Evolutionary conservation across 352 stramenopile species (phyloP).

Genomic region (Phytophthora gonapodyides): DNA sequence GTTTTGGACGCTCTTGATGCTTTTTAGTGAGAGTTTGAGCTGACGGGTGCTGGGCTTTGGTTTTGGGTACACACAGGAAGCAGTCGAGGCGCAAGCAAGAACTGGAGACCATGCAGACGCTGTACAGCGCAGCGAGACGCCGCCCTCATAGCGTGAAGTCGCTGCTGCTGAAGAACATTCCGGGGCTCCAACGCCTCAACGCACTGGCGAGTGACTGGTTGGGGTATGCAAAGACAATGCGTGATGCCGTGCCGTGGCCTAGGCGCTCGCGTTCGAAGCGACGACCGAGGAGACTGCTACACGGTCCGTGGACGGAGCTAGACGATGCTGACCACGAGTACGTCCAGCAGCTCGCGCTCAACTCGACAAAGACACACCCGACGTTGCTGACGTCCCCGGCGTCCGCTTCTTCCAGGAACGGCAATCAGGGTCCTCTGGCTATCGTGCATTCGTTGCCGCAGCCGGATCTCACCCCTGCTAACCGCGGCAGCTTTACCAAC

Average conservation of each 20-base stretch:
- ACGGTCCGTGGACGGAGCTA: constrained; percentile 45
- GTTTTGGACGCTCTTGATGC: constrained; percentile 1
- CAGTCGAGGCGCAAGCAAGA: constrained; percentile 47
- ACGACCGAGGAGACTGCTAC: constrained; percentile 29
- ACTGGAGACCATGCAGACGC: constrained; percentile 47
- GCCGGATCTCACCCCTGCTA: constrained; percentile 44
- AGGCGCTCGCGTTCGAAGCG: constrained; percentile 25
- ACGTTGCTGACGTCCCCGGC: constrained; percentile 19
- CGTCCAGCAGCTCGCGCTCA: constrained; percentile 42
- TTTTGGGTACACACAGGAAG: constrained; percentile 19
- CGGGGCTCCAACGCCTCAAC: constrained; percentile 43
- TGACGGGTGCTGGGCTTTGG: neutral
- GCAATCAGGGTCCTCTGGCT: constrained; percentile 8
- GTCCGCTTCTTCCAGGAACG: neutral
- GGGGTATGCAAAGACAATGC: constrained; percentile 29
- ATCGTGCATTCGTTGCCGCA: constrained; percentile 17
- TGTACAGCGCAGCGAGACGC: constrained; percentile 50
- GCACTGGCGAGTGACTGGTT: constrained; percentile 37
- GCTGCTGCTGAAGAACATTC: constrained; percentile 41
- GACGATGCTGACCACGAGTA: constrained; percentile 53
- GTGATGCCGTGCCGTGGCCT: constrained; percentile 20
- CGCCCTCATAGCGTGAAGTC: constrained; percentile 46
- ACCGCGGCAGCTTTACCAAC: constrained; percentile 47
- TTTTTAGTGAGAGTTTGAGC: neutral
- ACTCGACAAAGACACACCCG: constrained; percentile 17